Percentiles rank a stretch among this genome's conserved stretches.
These are phyloP conservation scores for Ochromonas danica DNA, from an alignment of 108 stramenopile species.

Conservation along the genomic window DNA sequence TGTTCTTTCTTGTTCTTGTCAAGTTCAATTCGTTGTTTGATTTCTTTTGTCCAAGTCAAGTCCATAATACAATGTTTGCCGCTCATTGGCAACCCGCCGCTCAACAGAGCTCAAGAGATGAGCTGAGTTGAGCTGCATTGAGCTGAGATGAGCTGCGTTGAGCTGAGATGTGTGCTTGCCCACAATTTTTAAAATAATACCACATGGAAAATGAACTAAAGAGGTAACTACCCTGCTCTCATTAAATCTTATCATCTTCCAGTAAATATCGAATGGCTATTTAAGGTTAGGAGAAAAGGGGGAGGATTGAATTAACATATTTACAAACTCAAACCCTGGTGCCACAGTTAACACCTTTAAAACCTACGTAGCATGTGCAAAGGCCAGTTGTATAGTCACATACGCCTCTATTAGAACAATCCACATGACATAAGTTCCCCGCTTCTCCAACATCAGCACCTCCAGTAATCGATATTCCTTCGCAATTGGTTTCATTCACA, in stretches of 20 bases:
- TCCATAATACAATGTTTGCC: too few species aligned
- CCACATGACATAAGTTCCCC: constrained; percentile 58
- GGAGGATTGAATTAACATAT: too few species aligned
- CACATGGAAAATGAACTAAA: too few species aligned
- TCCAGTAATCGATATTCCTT: neutral
- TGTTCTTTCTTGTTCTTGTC: neutral
- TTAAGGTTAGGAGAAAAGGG: too few species aligned
- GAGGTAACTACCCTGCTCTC: too few species aligned
- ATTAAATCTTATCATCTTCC: too few species aligned
- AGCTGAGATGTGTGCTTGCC: too few species aligned
- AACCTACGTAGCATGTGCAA: constrained; percentile 53
- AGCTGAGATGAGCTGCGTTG: too few species aligned
- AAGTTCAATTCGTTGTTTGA: too few species aligned
- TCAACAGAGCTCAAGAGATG: neutral
- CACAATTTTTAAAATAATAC: too few species aligned
- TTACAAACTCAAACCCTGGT: neutral
- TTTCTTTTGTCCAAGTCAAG: too few species aligned
- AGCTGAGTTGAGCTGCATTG: neutral
- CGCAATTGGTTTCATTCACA: constrained; percentile 56
- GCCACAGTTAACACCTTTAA: constrained; percentile 40
- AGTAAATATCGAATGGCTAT: neutral
- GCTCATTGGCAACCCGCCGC: neutral
- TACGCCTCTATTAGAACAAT: constrained; percentile 55
- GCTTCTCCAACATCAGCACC: constrained; percentile 40
- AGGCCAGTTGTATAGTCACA: constrained; percentile 53